These are phyloP conservation scores for Leccinum imitatum DNA, from an alignment of 768 basidiomycete genomes.

Conservation along the genomic window DNA sequence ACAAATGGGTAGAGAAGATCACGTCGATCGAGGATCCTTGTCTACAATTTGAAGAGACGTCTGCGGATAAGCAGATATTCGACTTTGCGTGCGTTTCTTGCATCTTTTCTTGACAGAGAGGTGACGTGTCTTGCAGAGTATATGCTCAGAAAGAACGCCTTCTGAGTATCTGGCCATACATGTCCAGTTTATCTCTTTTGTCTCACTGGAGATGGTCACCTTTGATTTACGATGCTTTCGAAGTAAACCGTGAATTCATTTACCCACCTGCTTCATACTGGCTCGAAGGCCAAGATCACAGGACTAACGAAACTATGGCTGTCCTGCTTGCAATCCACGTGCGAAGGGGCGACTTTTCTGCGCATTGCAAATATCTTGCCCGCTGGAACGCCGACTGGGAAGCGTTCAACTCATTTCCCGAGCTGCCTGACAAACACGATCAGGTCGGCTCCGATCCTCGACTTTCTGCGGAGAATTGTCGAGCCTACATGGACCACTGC, in stretches of 20 bases:
- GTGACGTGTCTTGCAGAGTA: constrained; percentile 23
- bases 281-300: constrained; percentile 4
- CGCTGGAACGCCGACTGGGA: constrained; percentile 36
- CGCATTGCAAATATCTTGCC: constrained; percentile 43
- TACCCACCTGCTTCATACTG: constrained; percentile 17
- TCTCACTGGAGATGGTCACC: constrained; percentile 37
- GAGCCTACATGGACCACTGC: constrained; percentile 39
- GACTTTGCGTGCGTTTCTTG: constrained; percentile 11
- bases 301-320: constrained; percentile 14
- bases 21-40: constrained; percentile 36
- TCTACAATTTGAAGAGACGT: constrained; percentile 33
- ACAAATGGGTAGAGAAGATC: constrained; percentile 37
- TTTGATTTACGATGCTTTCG: constrained; percentile 31
- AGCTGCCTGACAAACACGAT: constrained; percentile 37
- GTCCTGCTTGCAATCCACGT: constrained; percentile 49
- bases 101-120: background rate
- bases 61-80: constrained; percentile 20
- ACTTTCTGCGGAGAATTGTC: constrained; percentile 20
- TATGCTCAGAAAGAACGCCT: constrained; percentile 31
- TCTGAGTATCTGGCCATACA: constrained; percentile 34
- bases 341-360: constrained; percentile 47
- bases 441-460: constrained; percentile 30
- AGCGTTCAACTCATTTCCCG: constrained; percentile 45
- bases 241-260: constrained; percentile 17
- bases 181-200: constrained; percentile 34